Evolutionary conservation across 352 stramenopile species (phyloP).

Genomic region (Pilasporangium apinafurcum): DNA sequence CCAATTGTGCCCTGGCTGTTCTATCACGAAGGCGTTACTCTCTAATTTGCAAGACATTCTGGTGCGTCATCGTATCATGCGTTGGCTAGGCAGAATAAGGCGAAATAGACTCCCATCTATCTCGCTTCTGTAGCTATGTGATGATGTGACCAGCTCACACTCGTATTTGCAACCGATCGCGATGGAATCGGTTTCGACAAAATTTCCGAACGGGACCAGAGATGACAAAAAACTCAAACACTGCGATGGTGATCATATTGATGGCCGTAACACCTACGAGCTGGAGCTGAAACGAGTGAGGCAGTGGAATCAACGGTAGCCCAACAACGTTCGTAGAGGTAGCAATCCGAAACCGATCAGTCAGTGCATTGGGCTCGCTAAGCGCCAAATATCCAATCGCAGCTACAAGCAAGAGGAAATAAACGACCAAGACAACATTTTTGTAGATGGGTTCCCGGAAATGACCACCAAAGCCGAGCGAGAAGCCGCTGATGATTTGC

Average conservation of each 20-base stretch:
- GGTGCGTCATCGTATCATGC: no score
- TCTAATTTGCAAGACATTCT: no score
- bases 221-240: conserved; percentile 17
- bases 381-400: conserved; percentile 33
- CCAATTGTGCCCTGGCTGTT: no score
- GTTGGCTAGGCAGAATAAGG: no score
- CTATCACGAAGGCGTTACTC: no score
- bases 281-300: conserved; percentile 27
- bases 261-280: conserved; percentile 3
- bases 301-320: conserved; percentile 27
- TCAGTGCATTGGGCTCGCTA: conserved; percentile 19
- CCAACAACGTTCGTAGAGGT: conserved; percentile 35
- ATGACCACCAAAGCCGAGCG: conserved; percentile 22
- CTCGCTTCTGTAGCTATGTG: no score
- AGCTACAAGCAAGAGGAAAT: conserved; percentile 11
- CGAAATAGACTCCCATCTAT: no score
- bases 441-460: conserved; percentile 30
- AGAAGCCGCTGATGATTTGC: conserved; percentile 4
- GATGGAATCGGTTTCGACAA: conserved; percentile 8
- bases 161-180: conserved; percentile 6
- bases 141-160: no score
- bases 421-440: conserved; percentile 20
- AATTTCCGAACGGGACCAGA: conserved; percentile 8
- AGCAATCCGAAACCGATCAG: conserved; percentile 30
- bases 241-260: conserved; percentile 9